Evolutionary conservation across 202 grass and related monocot genomes (phyloP), one percentile per base, ranked within the genome.

Genomic region (Schoenoplectus triqueter): DNA sequence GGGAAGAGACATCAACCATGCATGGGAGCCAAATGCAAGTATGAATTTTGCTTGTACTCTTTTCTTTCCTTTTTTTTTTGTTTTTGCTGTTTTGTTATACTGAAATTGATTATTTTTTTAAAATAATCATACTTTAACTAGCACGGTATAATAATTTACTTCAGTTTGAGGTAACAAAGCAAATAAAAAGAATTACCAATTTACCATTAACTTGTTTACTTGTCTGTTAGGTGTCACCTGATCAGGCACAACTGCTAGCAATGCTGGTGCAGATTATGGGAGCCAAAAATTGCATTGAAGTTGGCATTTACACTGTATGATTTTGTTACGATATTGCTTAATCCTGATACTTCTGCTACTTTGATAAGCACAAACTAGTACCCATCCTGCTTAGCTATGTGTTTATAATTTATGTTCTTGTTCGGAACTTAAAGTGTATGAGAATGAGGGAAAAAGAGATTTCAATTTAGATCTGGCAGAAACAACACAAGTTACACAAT

Each of bases 11-110:
- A 20, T 83, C 90, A 21, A 67, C 89, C 66, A 98, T 98, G 91
- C 84, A 80, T 63, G 95, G 95, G 11, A 92, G 92, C 84, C 92
- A 95, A 73, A 93, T 98, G 95, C 92, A 98, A 92, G 95, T 95
- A 82, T 44, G 71, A 81, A 1, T 47, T 83, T 19, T 49, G 2
- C 56, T 41, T 46, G 2, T 64, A 47, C 14, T 5, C 39, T 13
- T 40, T 81, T 65, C 39, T 50, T 50, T 22, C 5, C 1, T 49
- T 49, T 11, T 41, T 20, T 61, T 56, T 6, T 46, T 86, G 47
- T 47, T 31, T 64, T 31, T 31, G 31, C 31, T 31, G 31, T 31
- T 3, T 66, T 22, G 46, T 1, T 44, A 61, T 31, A 54, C 19
- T 2, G 11, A 31, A 22, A 11, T 52, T 66, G 1, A 46, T 41